Evolutionary conservation across 495 filamentous ascomycete genomes (phyloP).

Genomic region (Penicillium paradoxum): DNA sequence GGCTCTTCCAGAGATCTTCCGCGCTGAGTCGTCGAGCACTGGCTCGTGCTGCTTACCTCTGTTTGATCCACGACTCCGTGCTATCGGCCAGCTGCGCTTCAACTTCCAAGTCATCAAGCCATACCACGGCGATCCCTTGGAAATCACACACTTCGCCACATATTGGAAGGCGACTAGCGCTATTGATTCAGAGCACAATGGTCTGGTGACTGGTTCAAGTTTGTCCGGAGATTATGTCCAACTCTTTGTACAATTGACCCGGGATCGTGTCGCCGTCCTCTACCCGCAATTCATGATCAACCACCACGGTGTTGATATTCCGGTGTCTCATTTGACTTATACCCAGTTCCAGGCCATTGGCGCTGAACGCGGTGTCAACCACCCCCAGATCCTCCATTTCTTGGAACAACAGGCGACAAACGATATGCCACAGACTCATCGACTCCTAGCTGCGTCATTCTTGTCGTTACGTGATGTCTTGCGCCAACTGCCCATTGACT

Average conservation of each 20-base stretch:
- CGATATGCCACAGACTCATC: conserved; percentile 62
- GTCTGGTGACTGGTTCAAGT: conserved; percentile 91
- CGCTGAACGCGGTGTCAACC: conserved; percentile 39
- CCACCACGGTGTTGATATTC: conserved; percentile 74
- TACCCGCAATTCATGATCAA: conserved; percentile 77
- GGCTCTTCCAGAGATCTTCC: conserved; percentile 80
- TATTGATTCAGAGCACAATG: conserved; percentile 72
- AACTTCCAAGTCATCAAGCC: conserved; percentile 94
- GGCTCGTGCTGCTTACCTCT: conserved; percentile 80
- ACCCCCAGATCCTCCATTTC: conserved; percentile 38
- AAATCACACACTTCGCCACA: conserved; percentile 96
- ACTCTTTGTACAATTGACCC: conserved; percentile 84
- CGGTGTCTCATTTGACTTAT: conserved; percentile 69
- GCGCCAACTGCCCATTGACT: conserved; percentile 60
- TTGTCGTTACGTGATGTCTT: conserved; percentile 71
- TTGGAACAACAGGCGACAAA: conserved; percentile 42
- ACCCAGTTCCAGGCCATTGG: conserved; percentile 68
- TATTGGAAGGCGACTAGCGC: conserved; percentile 99
- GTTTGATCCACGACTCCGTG: conserved; percentile 84
- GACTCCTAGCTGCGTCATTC: conserved; percentile 66
- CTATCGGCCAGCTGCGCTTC: conserved; percentile 94
- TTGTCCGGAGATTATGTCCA: conserved; percentile 89
- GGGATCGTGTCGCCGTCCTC: conserved; percentile 78
- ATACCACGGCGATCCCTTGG: conserved; percentile 86
- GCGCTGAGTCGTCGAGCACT: conserved; percentile 64